These are phyloP conservation scores for Pycnococcus provasolii DNA, from an alignment of 139 green algal genomes.

Conservation along the genomic window DNA sequence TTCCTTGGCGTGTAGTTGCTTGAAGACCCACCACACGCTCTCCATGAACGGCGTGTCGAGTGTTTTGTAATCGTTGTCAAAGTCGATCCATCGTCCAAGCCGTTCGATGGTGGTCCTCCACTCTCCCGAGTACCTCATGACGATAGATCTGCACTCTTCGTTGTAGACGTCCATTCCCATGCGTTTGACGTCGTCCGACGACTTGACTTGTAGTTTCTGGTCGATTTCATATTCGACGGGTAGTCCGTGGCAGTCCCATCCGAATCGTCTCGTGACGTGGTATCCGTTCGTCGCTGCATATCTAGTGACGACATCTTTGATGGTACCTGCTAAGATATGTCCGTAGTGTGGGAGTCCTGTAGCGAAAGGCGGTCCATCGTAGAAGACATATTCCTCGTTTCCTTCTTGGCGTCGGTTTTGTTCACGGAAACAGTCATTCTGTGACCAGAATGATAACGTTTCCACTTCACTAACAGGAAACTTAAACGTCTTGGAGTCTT, in stretches of 20 bases:
- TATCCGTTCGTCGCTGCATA: constrained; percentile 77
- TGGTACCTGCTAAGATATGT: constrained; percentile 92
- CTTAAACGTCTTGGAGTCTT: no score
- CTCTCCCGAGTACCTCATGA: constrained; percentile 91
- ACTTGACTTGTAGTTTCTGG: constrained; percentile 88
- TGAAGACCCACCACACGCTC: constrained; percentile 85
- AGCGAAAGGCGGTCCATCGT: constrained; percentile 95
- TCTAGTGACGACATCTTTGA: constrained; percentile 97
- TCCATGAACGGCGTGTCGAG: constrained; percentile 91
- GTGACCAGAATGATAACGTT: no score
- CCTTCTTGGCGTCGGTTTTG: no score
- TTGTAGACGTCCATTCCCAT: constrained; percentile 98
- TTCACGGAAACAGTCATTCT: no score
- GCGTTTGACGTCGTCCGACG: constrained; percentile 69
- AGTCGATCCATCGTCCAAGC: constrained; percentile 98
- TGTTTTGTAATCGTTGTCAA: constrained; percentile 99
- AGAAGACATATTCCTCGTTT: constrained; percentile 59
- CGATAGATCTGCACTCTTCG: constrained; percentile 94
- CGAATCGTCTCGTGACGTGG: constrained; percentile 63
- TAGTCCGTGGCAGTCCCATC: constrained; percentile 96
- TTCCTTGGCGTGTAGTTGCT: constrained; percentile 79
- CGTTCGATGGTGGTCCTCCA: constrained; percentile 86
- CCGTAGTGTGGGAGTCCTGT: constrained; percentile 97
- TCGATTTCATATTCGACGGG: constrained; percentile 99
- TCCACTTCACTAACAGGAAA: no score